Conservation (phyloP, 2,329 filamentous ascomycete species). For the Daldinia sp. region DNA sequence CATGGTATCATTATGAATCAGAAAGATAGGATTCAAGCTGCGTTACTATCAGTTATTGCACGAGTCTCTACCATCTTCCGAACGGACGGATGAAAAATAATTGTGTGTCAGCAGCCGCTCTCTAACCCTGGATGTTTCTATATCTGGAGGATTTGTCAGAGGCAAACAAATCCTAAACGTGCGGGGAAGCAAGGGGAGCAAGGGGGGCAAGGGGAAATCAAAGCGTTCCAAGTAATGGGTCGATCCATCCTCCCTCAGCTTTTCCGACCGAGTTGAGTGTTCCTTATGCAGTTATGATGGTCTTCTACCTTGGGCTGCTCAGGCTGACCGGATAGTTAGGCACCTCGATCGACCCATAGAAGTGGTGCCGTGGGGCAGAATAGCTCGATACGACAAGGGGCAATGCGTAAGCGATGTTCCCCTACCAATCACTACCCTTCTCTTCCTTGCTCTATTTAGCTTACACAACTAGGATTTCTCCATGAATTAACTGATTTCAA, state of each 20-base stretch:
- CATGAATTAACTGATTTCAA: background rate
- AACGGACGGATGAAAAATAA: slow-evolving; percentile 18
- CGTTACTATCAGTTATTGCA: background rate
- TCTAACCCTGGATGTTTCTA: slow-evolving; percentile 26
- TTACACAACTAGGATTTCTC: slow-evolving; percentile 3
- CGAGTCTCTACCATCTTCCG: slow-evolving; percentile 17
- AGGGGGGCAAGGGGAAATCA: slow-evolving; percentile 14
- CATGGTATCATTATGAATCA: background rate
- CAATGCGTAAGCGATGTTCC: slow-evolving; percentile 12
- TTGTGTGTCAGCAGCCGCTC: slow-evolving; percentile 30
- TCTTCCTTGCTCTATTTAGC: slow-evolving; percentile 2
- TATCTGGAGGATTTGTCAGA: slow-evolving; percentile 18
- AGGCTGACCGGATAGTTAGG: background rate
- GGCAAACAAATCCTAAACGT: background rate
- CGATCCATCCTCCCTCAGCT: background rate
- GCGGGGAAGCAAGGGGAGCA: slow-evolving; percentile 14
- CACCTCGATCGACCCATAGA: slow-evolving; percentile 24
- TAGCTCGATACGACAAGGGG: slow-evolving; percentile 19
- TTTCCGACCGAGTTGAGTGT: background rate
- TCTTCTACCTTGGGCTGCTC: slow-evolving; percentile 1
- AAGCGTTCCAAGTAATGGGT: background rate
- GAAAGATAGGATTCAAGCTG: background rate
- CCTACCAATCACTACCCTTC: slow-evolving; percentile 28
- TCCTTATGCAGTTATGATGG: background rate
- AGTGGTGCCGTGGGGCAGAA: slow-evolving; percentile 35